These are phyloP conservation scores for Rhodocollybia butyracea DNA, from an alignment of 768 basidiomycete species.

Conservation along the genomic window DNA sequence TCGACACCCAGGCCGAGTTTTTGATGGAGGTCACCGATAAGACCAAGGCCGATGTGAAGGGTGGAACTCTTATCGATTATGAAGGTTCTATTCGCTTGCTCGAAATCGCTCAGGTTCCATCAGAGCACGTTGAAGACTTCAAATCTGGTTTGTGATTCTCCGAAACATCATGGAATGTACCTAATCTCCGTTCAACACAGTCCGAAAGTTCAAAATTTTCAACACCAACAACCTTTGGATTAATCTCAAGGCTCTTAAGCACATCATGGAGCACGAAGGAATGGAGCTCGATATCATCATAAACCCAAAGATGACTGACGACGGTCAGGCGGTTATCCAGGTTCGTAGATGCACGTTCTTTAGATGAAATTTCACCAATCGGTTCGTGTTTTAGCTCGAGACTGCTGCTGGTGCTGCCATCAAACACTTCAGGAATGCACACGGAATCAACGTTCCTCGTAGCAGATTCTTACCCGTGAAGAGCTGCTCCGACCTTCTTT, in stretches of 20 bases:
- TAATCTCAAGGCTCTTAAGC: slow-evolving; percentile 83
- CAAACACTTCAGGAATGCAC: slow-evolving; percentile 90
- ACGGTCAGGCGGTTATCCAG: slow-evolving; percentile 84
- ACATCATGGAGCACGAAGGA: slow-evolving; percentile 80
- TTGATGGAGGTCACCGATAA: slow-evolving; percentile 96
- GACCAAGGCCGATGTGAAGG: slow-evolving; percentile 86
- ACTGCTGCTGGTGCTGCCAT: slow-evolving; percentile 85
- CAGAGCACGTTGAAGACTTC: slow-evolving; percentile 93
- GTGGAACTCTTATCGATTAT: slow-evolving; percentile 88
- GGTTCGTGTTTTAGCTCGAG: slow-evolving; percentile 51
- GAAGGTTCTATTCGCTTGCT: slow-evolving; percentile 85
- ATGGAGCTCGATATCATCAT: slow-evolving; percentile 96
- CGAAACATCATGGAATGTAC: background rate
- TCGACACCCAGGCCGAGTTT: slow-evolving; percentile 78
- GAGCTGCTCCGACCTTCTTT: slow-evolving; percentile 82
- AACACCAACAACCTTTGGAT: slow-evolving; percentile 86
- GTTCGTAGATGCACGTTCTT: slow-evolving; percentile 22
- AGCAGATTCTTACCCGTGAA: slow-evolving; percentile 91
- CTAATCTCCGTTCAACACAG: slow-evolving; percentile 25
- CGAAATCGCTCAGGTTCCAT: slow-evolving; percentile 93
- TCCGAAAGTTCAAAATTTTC: slow-evolving; percentile 92
- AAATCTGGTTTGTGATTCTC: slow-evolving; percentile 54
- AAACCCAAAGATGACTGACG: slow-evolving; percentile 85
- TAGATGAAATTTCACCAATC: background rate
- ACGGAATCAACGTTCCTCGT: slow-evolving; percentile 93